These are phyloP conservation scores for Gracilaria domingensis DNA, from an alignment of 23 red algal species.

Conservation along the genomic window DNA sequence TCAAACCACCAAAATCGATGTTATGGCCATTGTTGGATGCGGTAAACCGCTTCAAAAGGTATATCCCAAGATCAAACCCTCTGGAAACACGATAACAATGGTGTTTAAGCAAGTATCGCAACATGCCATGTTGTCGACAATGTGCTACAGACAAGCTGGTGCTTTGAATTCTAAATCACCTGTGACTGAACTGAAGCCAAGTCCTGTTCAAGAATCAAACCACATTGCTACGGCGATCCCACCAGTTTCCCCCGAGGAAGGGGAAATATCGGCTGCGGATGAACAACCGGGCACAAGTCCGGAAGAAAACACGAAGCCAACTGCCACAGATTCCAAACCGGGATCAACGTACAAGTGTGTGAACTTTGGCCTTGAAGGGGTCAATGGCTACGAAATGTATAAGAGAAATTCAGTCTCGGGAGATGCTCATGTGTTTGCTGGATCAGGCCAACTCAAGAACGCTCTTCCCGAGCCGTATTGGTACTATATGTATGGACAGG, in stretches of 20 bases:
- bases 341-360: constrained; percentile 24
- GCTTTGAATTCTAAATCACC: neutral
- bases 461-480: constrained; percentile 44
- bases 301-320: neutral
- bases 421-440: constrained; percentile 35
- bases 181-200: neutral
- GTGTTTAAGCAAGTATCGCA: constrained; percentile 28
- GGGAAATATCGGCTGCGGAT: neutral
- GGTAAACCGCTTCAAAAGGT: constrained; percentile 45
- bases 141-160: constrained; percentile 46
- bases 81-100: constrained; percentile 16
- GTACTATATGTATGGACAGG: constrained; percentile 42
- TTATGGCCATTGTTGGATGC: constrained; percentile 60
- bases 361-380: constrained; percentile 49
- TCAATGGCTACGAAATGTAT: constrained; percentile 44
- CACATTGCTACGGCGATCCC: neutral
- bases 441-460: constrained; percentile 13
- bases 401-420: constrained; percentile 23
- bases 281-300: neutral
- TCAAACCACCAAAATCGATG: constrained; percentile 42
- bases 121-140: constrained; percentile 51
- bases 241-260: neutral
- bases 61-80: constrained; percentile 9
- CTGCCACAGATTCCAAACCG: neutral
- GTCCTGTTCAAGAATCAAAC: neutral